These are phyloP conservation scores for Tricholoma flavovirens DNA, from an alignment of 768 basidiomycete genomes.

Conservation along the genomic window DNA sequence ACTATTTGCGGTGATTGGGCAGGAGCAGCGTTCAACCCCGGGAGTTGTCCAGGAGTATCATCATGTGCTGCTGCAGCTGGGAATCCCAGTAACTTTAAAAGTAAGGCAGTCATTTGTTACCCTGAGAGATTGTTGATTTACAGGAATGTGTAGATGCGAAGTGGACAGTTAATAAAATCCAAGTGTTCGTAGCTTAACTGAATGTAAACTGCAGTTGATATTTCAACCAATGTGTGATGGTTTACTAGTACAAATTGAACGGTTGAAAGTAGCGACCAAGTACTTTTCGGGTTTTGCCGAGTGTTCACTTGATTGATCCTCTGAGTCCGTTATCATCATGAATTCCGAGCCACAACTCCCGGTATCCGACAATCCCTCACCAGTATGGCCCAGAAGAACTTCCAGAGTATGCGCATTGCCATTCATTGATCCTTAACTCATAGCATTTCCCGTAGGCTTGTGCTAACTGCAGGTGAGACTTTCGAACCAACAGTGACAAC, in stretches of 20 bases:
- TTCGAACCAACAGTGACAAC: slow-evolving; percentile 4
- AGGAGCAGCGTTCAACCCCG: slow-evolving; percentile 28
- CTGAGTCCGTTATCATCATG: slow-evolving; percentile 32
- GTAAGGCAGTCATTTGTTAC: slow-evolving; percentile 18
- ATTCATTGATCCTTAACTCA: slow-evolving; percentile 5
- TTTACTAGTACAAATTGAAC: not conserved
- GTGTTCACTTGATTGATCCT: slow-evolving; percentile 23
- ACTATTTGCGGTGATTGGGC: slow-evolving; percentile 48
- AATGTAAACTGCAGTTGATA: too few relatives aligned
- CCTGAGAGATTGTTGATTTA: not conserved
- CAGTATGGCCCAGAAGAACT: slow-evolving; percentile 46
- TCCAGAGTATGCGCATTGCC: slow-evolving; percentile 36
- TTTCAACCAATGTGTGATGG: too few relatives aligned
- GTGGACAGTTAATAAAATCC: slow-evolving; percentile 45
- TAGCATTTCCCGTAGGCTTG: slow-evolving; percentile 38
- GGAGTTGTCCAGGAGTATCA: slow-evolving; percentile 40
- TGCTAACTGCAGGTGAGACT: slow-evolving; percentile 50
- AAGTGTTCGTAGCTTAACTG: too few relatives aligned
- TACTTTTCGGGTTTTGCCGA: slow-evolving; percentile 24
- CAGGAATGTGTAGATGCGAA: slow-evolving; percentile 35
- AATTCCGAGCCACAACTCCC: slow-evolving; percentile 34
- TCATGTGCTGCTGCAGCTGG: slow-evolving; percentile 42
- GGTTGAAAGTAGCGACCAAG: not conserved
- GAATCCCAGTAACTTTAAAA: slow-evolving; percentile 50
- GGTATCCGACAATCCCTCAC: slow-evolving; percentile 46